These are phyloP conservation scores for Dactylonectria macrodidyma DNA, from an alignment of 2,329 filamentous ascomycete species.

Conservation along the genomic window DNA sequence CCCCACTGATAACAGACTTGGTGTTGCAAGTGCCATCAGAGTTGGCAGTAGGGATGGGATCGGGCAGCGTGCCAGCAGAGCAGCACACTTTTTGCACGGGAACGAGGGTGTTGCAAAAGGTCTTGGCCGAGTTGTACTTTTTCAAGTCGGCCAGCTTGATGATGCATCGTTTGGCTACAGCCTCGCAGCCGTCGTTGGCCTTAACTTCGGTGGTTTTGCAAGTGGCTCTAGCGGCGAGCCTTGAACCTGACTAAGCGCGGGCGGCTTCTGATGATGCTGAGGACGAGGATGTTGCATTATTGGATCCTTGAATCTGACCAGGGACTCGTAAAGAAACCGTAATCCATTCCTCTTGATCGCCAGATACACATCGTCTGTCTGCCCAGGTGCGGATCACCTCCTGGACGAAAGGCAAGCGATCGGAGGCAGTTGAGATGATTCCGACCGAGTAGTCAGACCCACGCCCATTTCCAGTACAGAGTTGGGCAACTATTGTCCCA, in stretches of 20 bases:
- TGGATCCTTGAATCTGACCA: slow-evolving; percentile 21
- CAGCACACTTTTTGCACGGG: slow-evolving; percentile 39
- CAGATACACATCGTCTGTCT: slow-evolving; percentile 40
- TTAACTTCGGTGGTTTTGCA: slow-evolving; percentile 40
- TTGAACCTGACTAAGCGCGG: slow-evolving; percentile 18
- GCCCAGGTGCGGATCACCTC: slow-evolving; percentile 43
- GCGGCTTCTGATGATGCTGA: slow-evolving; percentile 1
- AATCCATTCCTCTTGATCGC: slow-evolving; percentile 31
- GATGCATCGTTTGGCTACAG: slow-evolving; percentile 51
- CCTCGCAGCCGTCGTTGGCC: slow-evolving; percentile 49
- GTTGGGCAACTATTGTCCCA: slow-evolving; percentile 44
- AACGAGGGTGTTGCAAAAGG: slow-evolving; percentile 44
- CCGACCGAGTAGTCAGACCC: slow-evolving; percentile 49
- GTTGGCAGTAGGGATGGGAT: slow-evolving; percentile 36
- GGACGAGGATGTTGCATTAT: slow-evolving; percentile 15
- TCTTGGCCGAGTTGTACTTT: slow-evolving; percentile 49
- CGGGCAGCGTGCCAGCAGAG: slow-evolving; percentile 37
- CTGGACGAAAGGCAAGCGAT: slow-evolving; percentile 48
- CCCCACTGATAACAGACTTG: slow-evolving; percentile 49
- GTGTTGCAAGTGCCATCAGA: slow-evolving; percentile 47
- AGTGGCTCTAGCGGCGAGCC: slow-evolving; percentile 32
- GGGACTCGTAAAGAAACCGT: slow-evolving; percentile 38
- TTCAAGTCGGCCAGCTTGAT: slow-evolving; percentile 49
- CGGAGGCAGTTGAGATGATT: slow-evolving; percentile 44
- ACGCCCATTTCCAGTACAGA: slow-evolving; percentile 45